A percentile compares a stretch with the other conserved stretches of the same genome.
Conservation (phyloP, 148 eudicot genomes). For the Chenopodium album region DNA sequence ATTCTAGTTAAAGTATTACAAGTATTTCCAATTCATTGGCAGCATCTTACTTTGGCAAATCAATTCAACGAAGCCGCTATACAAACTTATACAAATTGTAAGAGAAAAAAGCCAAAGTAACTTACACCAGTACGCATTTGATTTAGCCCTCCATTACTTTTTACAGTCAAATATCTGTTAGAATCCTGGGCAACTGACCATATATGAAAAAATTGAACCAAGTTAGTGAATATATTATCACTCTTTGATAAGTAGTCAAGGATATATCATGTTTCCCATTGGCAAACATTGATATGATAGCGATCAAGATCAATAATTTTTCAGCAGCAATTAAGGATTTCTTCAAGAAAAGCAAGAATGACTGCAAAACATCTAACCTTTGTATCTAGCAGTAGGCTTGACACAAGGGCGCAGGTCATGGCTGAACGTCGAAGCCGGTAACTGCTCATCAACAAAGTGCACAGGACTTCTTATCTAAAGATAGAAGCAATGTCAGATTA, state of each 20-base stretch:
- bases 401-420: conserved; percentile 59
- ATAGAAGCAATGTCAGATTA: background rate
- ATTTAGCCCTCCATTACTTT: conserved; percentile 86
- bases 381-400: conserved; percentile 58
- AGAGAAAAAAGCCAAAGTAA: conserved; percentile 20
- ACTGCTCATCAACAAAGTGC: conserved; percentile 44
- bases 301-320: too few species aligned
- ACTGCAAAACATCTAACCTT: conserved; percentile 44
- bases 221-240: conserved; percentile 1
- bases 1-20: background rate
- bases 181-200: conserved; percentile 51
- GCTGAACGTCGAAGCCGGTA: conserved; percentile 51
- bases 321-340: background rate
- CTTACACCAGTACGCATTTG: conserved; percentile 98
- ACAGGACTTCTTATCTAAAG: conserved; percentile 9
- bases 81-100: background rate
- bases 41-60: background rate
- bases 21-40: background rate
- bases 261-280: too few species aligned
- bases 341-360: conserved; percentile 3
- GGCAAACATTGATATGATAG: too few species aligned
- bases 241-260: background rate
- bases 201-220: conserved; percentile 7
- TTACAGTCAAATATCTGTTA: conserved; percentile 72
- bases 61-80: background rate